These are phyloP conservation scores for Aechmea fasciata DNA, from an alignment of 176 grass and related monocot genomes.

Conservation along the genomic window DNA sequence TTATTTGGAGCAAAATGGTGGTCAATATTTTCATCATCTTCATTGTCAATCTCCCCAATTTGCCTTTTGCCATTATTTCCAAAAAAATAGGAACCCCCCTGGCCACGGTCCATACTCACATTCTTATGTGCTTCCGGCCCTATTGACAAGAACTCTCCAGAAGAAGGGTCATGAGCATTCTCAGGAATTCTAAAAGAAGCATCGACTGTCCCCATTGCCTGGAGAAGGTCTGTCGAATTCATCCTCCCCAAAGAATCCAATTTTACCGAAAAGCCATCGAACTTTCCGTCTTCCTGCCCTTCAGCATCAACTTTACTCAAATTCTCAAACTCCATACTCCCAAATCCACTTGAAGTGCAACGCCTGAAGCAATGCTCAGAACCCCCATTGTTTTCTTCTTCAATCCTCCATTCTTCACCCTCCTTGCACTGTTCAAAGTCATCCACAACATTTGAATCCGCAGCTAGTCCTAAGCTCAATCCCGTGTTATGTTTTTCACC, in stretches of 20 bases:
- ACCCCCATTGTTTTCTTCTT: constrained; percentile 33
- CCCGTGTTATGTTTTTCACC: constrained; percentile 33
- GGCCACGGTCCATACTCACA: constrained; percentile 24
- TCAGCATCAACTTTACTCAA: constrained; percentile 56
- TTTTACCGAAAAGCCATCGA: constrained; percentile 41
- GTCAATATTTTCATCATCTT: constrained; percentile 37
- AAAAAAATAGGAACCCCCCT: constrained; percentile 43
- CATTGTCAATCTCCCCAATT: constrained; percentile 60
- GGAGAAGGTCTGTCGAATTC: constrained; percentile 71
- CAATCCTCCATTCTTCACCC: constrained; percentile 41
- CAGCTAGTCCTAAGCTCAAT: constrained; percentile 33
- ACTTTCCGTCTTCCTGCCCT: constrained; percentile 40
- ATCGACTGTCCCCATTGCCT: constrained; percentile 49
- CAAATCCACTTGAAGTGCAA: constrained; percentile 36
- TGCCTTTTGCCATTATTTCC: constrained; percentile 62
- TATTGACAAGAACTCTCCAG: constrained; percentile 69
- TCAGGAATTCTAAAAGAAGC: constrained; percentile 30
- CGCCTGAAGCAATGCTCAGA: constrained; percentile 35
- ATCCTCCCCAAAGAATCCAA: constrained; percentile 60
- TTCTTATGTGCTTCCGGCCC: constrained; percentile 52
- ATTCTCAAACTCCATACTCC: constrained; percentile 70
- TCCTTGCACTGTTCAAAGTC: constrained; percentile 34
- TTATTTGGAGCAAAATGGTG: constrained; percentile 42
- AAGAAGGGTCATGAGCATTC: constrained; percentile 43
- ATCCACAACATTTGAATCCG: constrained; percentile 32